Base-by-base conservation (phyloP, 352 stramenopile genomes). In the Globisporangium cederbergense region DNA sequence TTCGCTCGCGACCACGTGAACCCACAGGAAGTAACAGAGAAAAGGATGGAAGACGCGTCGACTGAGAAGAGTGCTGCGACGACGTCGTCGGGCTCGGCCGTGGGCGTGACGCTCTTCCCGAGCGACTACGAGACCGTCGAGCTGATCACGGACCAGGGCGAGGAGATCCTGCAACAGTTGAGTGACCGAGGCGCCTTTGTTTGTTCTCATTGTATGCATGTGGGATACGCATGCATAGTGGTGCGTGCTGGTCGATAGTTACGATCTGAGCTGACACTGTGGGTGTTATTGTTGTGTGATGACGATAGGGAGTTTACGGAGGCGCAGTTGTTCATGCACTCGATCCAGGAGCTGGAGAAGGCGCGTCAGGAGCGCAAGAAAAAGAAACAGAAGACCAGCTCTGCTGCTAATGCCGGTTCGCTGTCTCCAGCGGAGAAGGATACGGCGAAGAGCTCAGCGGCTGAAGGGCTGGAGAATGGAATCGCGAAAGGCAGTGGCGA, bases 111-210 rank as follows among this genome's bases (percentile, higher is more conserved):
- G 76, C 86, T 94, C 53, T 92, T 84, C 70, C 86, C 83, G 66
- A 76, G 79, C 57, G 78, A 91, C 71, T 94, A 92, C 50, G 79
- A 86, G 68, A 70, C 75, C 13, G 79, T 96, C 32, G 87, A 93
- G 71, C 82, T 91, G 73, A 71, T 94, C 58, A 89, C 86, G 56
- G 83, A 92, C 50, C 69, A 90, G 62, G 82, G 83, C 69, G 76
- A 89, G 51, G 87, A 96, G 71, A 86, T 92, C 65, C 71, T 89
- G 22, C 76, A 93, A 58, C 78, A 88, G 87, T 96, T 74, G 62
- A 54, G 51, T 66, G 42, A 42, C 36, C 25, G 38, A 14, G n/a
- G 13, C 16, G 25, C 60, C 34, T 58, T 66, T 49, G 22, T 60
- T 67, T 16, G 22, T 30, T 42, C 28, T 16, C 58, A 3, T 45